Evolutionary conservation across 1,139 yeast species (phyloP), one percentile per base, ranked within the genome.

Genomic region (Scheffersomyces quercinus): DNA sequence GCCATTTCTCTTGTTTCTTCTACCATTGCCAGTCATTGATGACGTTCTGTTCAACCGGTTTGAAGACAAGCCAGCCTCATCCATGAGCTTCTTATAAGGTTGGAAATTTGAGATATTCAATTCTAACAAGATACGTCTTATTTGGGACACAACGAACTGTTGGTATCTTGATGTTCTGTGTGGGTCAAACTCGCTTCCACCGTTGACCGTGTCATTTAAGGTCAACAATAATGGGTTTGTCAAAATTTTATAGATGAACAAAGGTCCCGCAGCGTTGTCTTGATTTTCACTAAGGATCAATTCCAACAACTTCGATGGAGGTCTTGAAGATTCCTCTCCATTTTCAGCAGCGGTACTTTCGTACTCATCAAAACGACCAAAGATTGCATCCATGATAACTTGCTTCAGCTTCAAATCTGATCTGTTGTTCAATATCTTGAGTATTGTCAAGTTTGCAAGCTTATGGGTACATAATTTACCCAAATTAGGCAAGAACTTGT

Each of bases 51-150:
- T 64, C 39, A 71, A 54, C 44, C 76, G 57, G 38, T 64, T 64
- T 47, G 64, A 67, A 6, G 76, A 63, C 40, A 91, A 71, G 6
- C 98, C 98, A 50, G 90, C 95, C 63, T 93, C 98, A 53, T 93
- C 98, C 81, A 91, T 81, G 46, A 93, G 72, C 52, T 96, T 82
- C 60, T 88, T 88, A 65, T 89, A 88, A 26, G 88, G 88, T 59
- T 88, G 96, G 29, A 77, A 77, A 43, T 76, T 73, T 32, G 59
- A 56, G 14, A 82, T 77, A 46, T 81, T 83, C 52, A 81, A 67
- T 37, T 82, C 83, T 43, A 82, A 64, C 43, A 88, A 68, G 6
- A 83, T 78, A 41, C 77, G 67, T 49, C 90, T 74, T 30, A 85
- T 80, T 65, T 85, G 84, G 54, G 75, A 68, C 31, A 79, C 65